Evolutionary conservation across 176 grass and related monocot genomes (phyloP).

Genomic region (Dendrocalamus sinicus): DNA sequence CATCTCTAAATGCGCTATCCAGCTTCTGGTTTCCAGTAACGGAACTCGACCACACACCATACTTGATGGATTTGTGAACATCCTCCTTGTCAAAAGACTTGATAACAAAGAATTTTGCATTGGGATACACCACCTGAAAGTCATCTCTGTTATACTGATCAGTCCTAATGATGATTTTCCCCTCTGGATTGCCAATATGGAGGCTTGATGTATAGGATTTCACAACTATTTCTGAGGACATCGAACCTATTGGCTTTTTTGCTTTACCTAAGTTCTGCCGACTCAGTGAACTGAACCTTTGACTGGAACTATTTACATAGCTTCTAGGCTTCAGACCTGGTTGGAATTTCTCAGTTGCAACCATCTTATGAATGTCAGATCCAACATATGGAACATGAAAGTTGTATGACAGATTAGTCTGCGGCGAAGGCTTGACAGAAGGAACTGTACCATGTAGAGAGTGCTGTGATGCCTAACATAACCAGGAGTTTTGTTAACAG

Average conservation of each 20-base stretch:
- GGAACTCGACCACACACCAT: conserved; percentile 69
- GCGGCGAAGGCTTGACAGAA: conserved; percentile 34
- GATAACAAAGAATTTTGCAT: conserved; percentile 89
- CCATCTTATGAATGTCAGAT: conserved; percentile 42
- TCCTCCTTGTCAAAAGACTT: conserved; percentile 62
- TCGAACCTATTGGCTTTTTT: conserved; percentile 25
- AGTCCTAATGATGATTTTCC: conserved; percentile 63
- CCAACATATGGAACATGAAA: conserved; percentile 40
- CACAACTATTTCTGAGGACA: conserved; percentile 37
- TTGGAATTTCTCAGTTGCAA: conserved; percentile 38
- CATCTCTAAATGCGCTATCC: conserved; percentile 55
- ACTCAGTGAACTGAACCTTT: conserved; percentile 27
- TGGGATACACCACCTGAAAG: conserved; percentile 68
- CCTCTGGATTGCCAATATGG: conserved; percentile 39
- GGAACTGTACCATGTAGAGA: conserved; percentile 33
- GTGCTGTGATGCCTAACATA: conserved; percentile 44
- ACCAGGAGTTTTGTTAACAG: conserved; percentile 16
- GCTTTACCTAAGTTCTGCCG: conserved; percentile 39
- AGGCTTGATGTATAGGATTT: conserved; percentile 61
- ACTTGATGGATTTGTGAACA: conserved; percentile 81
- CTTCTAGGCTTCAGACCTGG: conserved; percentile 34
- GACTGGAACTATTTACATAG: conserved; percentile 6
- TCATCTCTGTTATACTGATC: conserved; percentile 78
- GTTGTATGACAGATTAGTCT: conserved; percentile 42
- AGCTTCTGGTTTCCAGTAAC: conserved; percentile 59